Evolutionary conservation across 805 yeast species (phyloP).

Genomic region (Zygosaccharomyces lentus): DNA sequence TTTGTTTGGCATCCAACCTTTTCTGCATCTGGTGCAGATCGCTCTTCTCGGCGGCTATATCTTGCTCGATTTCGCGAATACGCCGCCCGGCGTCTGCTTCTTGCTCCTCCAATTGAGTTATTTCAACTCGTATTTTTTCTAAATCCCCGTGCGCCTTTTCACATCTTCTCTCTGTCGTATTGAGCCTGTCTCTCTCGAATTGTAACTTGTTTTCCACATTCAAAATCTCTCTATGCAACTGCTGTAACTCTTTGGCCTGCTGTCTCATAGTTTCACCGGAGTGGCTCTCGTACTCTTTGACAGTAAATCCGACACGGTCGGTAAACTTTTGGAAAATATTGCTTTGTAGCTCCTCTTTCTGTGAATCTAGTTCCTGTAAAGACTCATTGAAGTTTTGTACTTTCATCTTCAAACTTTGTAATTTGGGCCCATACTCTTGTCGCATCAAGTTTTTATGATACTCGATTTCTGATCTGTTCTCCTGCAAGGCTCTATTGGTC

Average conservation of each 20-base stretch:
- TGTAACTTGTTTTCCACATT: constrained; percentile 55
- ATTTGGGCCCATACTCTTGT: constrained; percentile 30
- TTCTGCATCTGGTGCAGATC: constrained; percentile 37
- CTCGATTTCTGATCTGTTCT: constrained; percentile 47
- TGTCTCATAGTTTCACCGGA: constrained; percentile 57
- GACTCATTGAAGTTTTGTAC: constrained; percentile 21
- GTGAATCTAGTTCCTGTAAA: constrained; percentile 27
- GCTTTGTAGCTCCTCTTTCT: constrained; percentile 39
- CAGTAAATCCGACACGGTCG: constrained; percentile 47
- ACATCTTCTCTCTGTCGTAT: constrained; percentile 48
- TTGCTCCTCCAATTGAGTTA: constrained; percentile 34
- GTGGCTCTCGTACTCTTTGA: constrained; percentile 65
- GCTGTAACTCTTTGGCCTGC: constrained; percentile 57
- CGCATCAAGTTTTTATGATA: constrained; percentile 40
- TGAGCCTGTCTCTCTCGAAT: constrained; percentile 60
- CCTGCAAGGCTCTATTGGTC: constrained; percentile 42
- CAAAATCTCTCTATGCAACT: constrained; percentile 56
- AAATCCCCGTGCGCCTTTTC: constrained; percentile 40
- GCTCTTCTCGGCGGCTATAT: constrained; percentile 37
- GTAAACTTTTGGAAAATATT: constrained; percentile 54
- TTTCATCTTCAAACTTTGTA: constrained; percentile 24
- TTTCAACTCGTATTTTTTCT: constrained; percentile 34
- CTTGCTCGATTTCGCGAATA: constrained; percentile 40
- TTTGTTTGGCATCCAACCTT: constrained; percentile 31
- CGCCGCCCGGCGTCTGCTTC: constrained; percentile 33